Percentiles rank a stretch among this genome's conserved stretches.
Conservation (phyloP, 169 alveolate species). For the Babesia caballi region DNA sequence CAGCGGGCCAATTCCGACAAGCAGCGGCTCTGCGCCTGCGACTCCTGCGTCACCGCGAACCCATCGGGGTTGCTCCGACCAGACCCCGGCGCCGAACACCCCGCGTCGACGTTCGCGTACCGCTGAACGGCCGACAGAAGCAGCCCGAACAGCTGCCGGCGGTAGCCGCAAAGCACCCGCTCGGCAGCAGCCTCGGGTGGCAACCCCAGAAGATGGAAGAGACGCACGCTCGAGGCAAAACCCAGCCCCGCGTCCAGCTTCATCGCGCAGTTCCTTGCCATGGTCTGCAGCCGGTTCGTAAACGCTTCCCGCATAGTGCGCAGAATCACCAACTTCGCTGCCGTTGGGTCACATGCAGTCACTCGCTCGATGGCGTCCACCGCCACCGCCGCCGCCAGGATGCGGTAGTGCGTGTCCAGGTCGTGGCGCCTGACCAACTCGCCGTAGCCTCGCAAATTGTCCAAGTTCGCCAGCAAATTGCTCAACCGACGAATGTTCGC, state of each 20-base stretch:
- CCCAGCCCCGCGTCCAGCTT: neutral
- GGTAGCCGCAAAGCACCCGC: neutral
- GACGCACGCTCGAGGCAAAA: neutral
- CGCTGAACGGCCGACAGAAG: slow-evolving; percentile 10
- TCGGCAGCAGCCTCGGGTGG: neutral
- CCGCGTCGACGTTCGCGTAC: neutral
- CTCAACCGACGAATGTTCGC: neutral
- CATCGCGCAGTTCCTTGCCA: neutral
- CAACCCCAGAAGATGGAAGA: slow-evolving; percentile 3
- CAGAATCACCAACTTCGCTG: neutral
- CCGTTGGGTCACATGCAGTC: neutral
- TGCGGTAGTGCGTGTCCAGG: neutral
- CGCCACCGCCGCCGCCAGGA: slow-evolving; percentile 25
- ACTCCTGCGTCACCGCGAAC: neutral
- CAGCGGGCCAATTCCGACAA: neutral
- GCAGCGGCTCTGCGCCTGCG: neutral
- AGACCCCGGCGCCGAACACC: neutral
- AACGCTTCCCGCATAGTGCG: neutral
- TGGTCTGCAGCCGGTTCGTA: neutral
- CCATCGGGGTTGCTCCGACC: neutral
- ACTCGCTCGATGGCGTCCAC: neutral
- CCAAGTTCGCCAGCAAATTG: neutral
- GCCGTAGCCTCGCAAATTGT: neutral
- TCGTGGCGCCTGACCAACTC: slow-evolving; percentile 4
- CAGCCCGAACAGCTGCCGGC: slow-evolving; percentile 16